Evolutionary conservation across 2,329 filamentous ascomycete species (phyloP), one percentile per base, ranked within the genome.

Genomic region (Dothiorella sarmentorum): DNA sequence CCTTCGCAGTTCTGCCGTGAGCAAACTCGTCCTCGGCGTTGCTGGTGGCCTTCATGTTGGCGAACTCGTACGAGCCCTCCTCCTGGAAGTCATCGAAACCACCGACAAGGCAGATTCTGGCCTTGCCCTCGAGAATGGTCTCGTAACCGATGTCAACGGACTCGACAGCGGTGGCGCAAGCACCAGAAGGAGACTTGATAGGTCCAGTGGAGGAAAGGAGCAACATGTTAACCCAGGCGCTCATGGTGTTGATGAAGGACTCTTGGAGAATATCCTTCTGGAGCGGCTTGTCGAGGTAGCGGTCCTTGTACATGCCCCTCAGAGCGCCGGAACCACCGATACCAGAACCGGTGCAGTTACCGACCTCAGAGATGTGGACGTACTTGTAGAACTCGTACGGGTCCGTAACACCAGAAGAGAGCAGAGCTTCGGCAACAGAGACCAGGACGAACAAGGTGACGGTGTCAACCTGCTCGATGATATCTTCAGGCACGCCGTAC

Each of bases 361-460:
- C 94, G 53, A 99, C 90, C 72, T 99, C 90, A 7, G 94, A 97
- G 61, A 99, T 86, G 75, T 99, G 94, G 63, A 99, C 92, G 69
- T 99, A 99, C 81, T 97, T 92, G 85, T 99, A 99, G 79, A 99
- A 97, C 78, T 99, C 94, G 72, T 97, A 99, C 18, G 94, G 95
- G 72, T 99, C 95, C 24, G 94, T 97, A 73, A 99, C 93, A 86
- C 94, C 94, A 63, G 90, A 88, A 27, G 91, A 88, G 53, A 99
- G 82, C 7, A 99, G 86, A 60, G 92, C 87, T 76, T 99, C 95
- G 1, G 89, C 91, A 47, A 92, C 96, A 56, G 90, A 95, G 45
- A 97, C 92, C 44, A 99, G 88, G 27, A 97, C 90, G 72, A 90
- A 99, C 49, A 99, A 83, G 1, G 94, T 96, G 65, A 97, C 93